These are phyloP conservation scores for Suhomyces kunorum DNA, from an alignment of 1,139 yeast species.

Conservation along the genomic window DNA sequence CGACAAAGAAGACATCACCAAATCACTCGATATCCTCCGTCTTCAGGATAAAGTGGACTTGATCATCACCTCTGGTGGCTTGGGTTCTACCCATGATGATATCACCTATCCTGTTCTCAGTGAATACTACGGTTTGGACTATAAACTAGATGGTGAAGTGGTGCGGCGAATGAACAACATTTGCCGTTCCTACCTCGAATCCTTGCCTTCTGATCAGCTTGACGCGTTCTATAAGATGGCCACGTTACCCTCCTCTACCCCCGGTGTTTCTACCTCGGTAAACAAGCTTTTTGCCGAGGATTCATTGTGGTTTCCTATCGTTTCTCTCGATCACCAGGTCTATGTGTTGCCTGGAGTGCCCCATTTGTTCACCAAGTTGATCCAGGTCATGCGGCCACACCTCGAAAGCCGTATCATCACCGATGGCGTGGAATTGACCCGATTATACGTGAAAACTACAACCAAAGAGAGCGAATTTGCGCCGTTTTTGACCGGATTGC, in stretches of 20 bases:
- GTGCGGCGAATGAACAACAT: constrained; percentile 59
- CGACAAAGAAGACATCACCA: constrained; percentile 62
- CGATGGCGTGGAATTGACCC: constrained; percentile 30
- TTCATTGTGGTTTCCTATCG: constrained; percentile 81
- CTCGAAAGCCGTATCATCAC: constrained; percentile 28
- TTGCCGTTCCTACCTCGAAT: constrained; percentile 40
- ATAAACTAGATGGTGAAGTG: constrained; percentile 57
- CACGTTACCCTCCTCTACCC: constrained; percentile 55
- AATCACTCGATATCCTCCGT: constrained; percentile 48
- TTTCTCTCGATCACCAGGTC: constrained; percentile 60
- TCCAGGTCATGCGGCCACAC: constrained; percentile 33
- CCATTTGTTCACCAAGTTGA: constrained; percentile 58
- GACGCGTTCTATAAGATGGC: constrained; percentile 78
- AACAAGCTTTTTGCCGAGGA: constrained; percentile 54
- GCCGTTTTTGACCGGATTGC: constrained; percentile 56
- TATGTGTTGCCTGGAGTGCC: constrained; percentile 85
- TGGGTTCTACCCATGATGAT: constrained; percentile 91
- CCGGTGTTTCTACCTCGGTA: constrained; percentile 31
- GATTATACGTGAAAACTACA: constrained; percentile 64
- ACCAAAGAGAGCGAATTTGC: constrained; percentile 70
- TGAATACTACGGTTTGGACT: constrained; percentile 55
- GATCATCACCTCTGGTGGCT: constrained; percentile 78
- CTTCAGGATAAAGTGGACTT: constrained; percentile 57
- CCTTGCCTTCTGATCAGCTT: constrained; percentile 46
- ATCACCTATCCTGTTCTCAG: constrained; percentile 76